These are phyloP conservation scores for Neurospora sp. DNA, from an alignment of 495 filamentous ascomycete genomes.

Conservation along the genomic window DNA sequence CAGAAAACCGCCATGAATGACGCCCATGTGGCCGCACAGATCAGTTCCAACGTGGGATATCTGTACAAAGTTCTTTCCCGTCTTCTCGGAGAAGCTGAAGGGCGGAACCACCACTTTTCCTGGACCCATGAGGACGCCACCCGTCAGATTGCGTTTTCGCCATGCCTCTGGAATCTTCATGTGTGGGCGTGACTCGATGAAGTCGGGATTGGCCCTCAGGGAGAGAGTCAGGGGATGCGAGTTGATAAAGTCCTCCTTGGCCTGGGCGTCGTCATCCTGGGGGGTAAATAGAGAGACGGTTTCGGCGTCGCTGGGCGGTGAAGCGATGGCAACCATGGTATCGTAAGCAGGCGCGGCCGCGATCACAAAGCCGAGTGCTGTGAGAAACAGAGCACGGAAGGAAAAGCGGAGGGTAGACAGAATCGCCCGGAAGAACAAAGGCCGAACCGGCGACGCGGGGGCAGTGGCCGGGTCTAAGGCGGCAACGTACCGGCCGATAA, in stretches of 20 bases:
- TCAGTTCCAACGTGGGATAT: conserved; percentile 72
- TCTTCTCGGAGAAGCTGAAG: conserved; percentile 58
- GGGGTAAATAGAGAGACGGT: conserved; percentile 58
- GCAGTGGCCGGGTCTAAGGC: neutral
- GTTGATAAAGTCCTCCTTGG: conserved; percentile 63
- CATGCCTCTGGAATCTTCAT: conserved; percentile 64
- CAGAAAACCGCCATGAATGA: conserved; percentile 83
- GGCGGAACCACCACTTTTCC: conserved; percentile 77
- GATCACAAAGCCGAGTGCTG: conserved; percentile 45
- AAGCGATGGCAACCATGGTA: conserved; percentile 35
- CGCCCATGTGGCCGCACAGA: conserved; percentile 83
- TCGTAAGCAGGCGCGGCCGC: conserved; percentile 36
- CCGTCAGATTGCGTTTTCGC: conserved; percentile 68
- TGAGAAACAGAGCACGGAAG: conserved; percentile 33
- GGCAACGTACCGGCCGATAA: neutral
- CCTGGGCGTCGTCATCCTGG: conserved; percentile 44
- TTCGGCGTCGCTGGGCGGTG: conserved; percentile 58
- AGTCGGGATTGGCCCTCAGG: conserved; percentile 57
- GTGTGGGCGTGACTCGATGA: conserved; percentile 73
- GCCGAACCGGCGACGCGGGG: neutral
- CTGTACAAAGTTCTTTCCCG: conserved; percentile 61
- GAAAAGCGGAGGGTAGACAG: conserved; percentile 14
- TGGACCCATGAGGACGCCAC: conserved; percentile 64
- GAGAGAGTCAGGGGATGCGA: conserved; percentile 59
- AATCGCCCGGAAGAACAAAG: conserved; percentile 16